Conservation (phyloP, 225 moss, liverwort and hornwort genomes). For the Lunularia cruciata region DNA sequence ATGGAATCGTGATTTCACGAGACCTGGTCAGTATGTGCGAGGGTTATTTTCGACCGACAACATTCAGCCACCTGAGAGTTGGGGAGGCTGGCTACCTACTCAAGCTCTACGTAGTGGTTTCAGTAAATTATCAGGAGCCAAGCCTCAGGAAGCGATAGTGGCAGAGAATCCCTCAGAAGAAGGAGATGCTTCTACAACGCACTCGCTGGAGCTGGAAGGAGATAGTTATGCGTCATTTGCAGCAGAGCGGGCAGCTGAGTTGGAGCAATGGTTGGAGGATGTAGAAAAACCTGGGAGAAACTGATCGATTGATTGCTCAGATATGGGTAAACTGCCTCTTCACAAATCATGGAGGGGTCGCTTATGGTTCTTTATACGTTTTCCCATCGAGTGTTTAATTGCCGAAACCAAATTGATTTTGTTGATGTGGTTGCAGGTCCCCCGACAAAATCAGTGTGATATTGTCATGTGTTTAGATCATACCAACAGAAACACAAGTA, state of each 20-base stretch:
- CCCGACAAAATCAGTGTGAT: too few species aligned
- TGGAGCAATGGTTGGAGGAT: slow-evolving; percentile 45
- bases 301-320: too few species aligned
- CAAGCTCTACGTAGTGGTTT: slow-evolving; percentile 27
- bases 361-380: too few species aligned
- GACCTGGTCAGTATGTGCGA: slow-evolving; percentile 34
- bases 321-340: too few species aligned
- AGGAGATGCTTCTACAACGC: slow-evolving; percentile 19
- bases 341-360: too few species aligned
- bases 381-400: too few species aligned
- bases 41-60: slow-evolving; percentile 24
- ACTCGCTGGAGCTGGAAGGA: slow-evolving; percentile 32
- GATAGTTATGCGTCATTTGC: slow-evolving; percentile 37
- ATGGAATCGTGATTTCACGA: slow-evolving; percentile 15
- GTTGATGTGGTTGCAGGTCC: too few species aligned
- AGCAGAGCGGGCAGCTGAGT: slow-evolving; percentile 39
- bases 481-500: too few species aligned
- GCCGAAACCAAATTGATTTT: too few species aligned
- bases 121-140: slow-evolving; percentile 22
- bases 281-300: neutral
- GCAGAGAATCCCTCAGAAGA: slow-evolving; percentile 2
- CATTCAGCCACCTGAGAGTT: slow-evolving; percentile 16
- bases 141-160: slow-evolving; percentile 22
- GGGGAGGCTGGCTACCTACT: slow-evolving; percentile 36
- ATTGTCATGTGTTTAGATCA: too few species aligned